Evolutionary conservation across 2,329 filamentous ascomycete species (phyloP), one percentile per base, ranked within the genome.

Genomic region (Trichophyton simii): DNA sequence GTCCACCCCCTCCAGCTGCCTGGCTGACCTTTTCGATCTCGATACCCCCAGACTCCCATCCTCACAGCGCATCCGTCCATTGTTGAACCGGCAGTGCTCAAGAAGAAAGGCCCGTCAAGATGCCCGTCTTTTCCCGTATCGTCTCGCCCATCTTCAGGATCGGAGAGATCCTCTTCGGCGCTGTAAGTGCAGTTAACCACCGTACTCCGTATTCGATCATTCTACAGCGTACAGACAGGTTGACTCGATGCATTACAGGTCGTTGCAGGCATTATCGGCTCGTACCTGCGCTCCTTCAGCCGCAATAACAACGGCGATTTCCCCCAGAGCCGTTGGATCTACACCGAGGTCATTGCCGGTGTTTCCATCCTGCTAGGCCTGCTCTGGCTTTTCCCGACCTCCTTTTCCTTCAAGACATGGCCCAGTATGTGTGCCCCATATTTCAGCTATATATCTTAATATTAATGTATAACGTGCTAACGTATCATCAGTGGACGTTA

Each of bases 381-480:
- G 28, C 71, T 91, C 64, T 89, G 87, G 83, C 78, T 91, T 31
- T 78, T 91, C 46, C 88, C 88, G 1, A 88, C 88, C 69, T 81
- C 83, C 1, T 76, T 77, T 58, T 80, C 79, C 55, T 89, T 91
- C 72, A 79, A 85, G 64, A 81, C 86, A 72, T 91, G 86, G 81
- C 86, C 85, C 0, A 62, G 74, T 76, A 73, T 18, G 72, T 67
- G 8, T 55, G 22, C 22, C 61, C 25, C 31, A 18, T 20, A 2
- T 25, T 1, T 1, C 28, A 31, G 28, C 7, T 13, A 8, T 20
- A 20, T 38, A 7, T 38, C 11, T 11, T 18, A 9, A 0, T 13
- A 34, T 34, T 5, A n/a, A 31, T 4, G 11, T 54, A 28, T 25
- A 11, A 31, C 11, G 22, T 34, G 34, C 50, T 54, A 5, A 36